phyloP scores from a whole-genome alignment of 306 rosid genomes.

The Sphenostylis stenocarpa region DNA sequence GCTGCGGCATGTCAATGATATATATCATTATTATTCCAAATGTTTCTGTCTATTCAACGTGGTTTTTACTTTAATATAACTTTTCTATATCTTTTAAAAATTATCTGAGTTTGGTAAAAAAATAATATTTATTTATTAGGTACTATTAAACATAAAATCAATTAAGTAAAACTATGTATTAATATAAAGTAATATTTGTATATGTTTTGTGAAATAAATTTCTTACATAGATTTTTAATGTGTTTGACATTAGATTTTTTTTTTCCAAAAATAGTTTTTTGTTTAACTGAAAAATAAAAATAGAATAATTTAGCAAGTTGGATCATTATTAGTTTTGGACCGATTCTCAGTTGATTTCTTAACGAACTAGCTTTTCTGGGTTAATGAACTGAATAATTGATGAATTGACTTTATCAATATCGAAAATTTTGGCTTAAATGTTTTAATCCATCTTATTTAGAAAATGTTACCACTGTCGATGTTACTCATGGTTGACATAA shows the following conservation, averaged over 20 bases:
- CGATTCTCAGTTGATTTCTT: background rate
- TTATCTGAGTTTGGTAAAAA: too few relatives aligned
- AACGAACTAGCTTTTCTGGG: background rate
- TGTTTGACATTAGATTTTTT: background rate
- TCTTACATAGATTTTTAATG: too few relatives aligned
- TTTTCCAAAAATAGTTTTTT: too few relatives aligned
- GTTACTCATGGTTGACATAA: too few relatives aligned
- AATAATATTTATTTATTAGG: too few relatives aligned
- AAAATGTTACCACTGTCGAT: too few relatives aligned
- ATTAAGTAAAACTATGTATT: background rate
- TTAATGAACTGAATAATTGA: background rate
- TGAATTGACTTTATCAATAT: background rate
- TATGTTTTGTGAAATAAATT: too few relatives aligned
- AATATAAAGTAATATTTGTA: background rate
- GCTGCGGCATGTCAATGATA: background rate
- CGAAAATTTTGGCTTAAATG: too few relatives aligned
- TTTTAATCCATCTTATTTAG: too few relatives aligned
- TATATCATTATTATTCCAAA: background rate
- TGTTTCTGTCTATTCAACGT: background rate
- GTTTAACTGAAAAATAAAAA: background rate
- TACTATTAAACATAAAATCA: background rate
- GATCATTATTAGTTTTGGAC: conserved; percentile 2
- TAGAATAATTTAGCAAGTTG: background rate
- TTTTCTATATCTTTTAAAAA: background rate
- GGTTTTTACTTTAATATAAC: background rate